A percentile compares a stretch with the other conserved stretches of the same genome.
Conservation (phyloP, 768 basidiomycete species). For the Mycena rebaudengoi region DNA sequence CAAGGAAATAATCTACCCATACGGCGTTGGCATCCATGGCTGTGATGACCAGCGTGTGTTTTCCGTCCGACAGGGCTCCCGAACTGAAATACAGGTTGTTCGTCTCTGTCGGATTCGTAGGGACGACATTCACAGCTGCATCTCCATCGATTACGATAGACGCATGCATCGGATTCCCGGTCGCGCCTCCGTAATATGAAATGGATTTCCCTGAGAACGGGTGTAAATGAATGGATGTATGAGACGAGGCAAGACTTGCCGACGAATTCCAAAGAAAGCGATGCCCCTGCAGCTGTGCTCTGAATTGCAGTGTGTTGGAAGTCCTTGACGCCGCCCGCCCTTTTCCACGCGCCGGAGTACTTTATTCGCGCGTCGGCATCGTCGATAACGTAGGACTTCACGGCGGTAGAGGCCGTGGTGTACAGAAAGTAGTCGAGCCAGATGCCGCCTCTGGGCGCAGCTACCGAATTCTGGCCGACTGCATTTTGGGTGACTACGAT, state of each 20-base stretch:
- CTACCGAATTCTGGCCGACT: too few relatives aligned
- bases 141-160: slow-evolving; percentile 1
- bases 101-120: background rate
- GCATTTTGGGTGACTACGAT: slow-evolving; percentile 5
- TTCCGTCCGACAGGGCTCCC: background rate
- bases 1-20: too few relatives aligned
- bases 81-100: background rate
- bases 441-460: background rate
- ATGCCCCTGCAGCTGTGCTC: background rate
- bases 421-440: slow-evolving; percentile 6
- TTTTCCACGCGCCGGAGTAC: background rate
- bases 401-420: background rate
- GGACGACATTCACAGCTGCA: background rate
- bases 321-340: background rate
- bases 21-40: background rate
- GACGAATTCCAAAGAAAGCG: background rate
- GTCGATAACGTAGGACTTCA: background rate
- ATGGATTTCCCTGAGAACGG: background rate
- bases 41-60: background rate
- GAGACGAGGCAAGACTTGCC: background rate
- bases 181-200: background rate
- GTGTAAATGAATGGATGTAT: background rate
- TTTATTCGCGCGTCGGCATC: background rate
- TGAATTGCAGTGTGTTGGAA: background rate
- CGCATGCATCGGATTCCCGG: too few relatives aligned